phyloP scores from a whole-genome alignment of 371 early-diverging fungal genomes.

The Mucor piriformis region DNA sequence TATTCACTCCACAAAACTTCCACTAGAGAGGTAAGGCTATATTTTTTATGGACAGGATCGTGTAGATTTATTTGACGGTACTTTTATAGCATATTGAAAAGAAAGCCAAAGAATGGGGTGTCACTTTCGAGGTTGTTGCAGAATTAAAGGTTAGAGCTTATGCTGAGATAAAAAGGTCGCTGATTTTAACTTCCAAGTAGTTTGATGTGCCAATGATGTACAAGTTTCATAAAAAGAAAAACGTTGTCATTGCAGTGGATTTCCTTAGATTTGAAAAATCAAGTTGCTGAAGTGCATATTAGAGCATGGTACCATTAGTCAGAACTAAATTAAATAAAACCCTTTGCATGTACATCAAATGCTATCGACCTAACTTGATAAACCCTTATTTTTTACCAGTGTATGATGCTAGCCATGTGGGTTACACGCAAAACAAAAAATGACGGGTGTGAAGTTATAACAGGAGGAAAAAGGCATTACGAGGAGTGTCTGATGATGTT shows the following conservation, averaged over 20 bases:
- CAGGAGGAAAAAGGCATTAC: no score
- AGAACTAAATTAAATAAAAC: no score
- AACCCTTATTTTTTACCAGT: no score
- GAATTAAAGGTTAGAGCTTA: conserved; percentile 58
- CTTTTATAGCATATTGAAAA: conserved; percentile 62
- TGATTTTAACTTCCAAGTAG: conserved; percentile 25
- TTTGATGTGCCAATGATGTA: conserved; percentile 88
- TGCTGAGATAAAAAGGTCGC: neutral
- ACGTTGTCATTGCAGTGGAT: conserved; percentile 79
- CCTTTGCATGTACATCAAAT: no score
- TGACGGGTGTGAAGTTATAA: no score
- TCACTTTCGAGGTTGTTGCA: conserved; percentile 73
- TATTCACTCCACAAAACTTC: conserved; percentile 86
- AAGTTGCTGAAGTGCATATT: no score
- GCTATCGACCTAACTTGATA: no score
- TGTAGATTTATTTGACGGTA: neutral
- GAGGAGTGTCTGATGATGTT: no score
- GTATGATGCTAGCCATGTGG: conserved; percentile 12
- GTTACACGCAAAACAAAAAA: conserved; percentile 1
- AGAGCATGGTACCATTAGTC: no score
- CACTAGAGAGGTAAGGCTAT: conserved; percentile 63
- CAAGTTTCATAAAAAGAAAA: conserved; percentile 82
- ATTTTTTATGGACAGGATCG: neutral
- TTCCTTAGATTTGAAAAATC: conserved; percentile 66
- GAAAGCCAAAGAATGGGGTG: conserved; percentile 79